These are phyloP conservation scores for Sporothrix mexicana DNA, from an alignment of 2,329 filamentous ascomycete species.

Conservation along the genomic window DNA sequence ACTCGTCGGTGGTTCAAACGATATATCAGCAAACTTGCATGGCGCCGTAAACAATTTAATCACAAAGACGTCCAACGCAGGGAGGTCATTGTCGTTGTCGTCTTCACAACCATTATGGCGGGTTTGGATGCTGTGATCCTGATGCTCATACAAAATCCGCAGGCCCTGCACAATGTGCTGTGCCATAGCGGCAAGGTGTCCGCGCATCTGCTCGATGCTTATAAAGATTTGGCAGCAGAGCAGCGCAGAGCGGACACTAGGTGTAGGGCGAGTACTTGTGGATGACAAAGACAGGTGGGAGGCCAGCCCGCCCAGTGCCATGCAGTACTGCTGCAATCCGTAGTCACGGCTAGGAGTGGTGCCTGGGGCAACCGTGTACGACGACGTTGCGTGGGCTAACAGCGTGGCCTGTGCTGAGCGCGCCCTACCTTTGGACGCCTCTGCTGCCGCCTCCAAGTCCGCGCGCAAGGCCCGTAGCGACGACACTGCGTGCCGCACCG, in stretches of 20 bases:
- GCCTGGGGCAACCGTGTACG: conserved; percentile 40
- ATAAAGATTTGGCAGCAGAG: conserved; percentile 56
- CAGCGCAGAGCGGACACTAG: conserved; percentile 50
- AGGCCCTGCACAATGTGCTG: conserved; percentile 53
- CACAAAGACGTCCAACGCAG: conserved; percentile 51
- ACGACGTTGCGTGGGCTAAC: conserved; percentile 35
- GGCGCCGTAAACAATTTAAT: conserved; percentile 52
- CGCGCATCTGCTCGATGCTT: conserved; percentile 53
- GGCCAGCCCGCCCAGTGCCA: conserved; percentile 50
- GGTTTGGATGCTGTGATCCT: no score
- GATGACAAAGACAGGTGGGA: conserved; percentile 45
- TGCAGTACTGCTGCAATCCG: conserved; percentile 52
- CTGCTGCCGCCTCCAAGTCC: conserved; percentile 46
- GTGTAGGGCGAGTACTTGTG: conserved; percentile 39
- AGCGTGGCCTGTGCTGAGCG: no score
- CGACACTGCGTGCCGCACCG: conserved; percentile 48
- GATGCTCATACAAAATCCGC: conserved; percentile 51
- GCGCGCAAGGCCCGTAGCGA: conserved; percentile 50
- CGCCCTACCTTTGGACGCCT: background rate
- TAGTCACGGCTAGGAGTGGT: conserved; percentile 42
- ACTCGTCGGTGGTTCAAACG: background rate
- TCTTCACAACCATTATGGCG: no score
- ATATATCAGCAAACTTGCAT: conserved; percentile 46
- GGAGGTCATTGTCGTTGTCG: conserved; percentile 42
- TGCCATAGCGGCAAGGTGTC: conserved; percentile 50